Conservation (phyloP, 2,329 filamentous ascomycete genomes). For the Aspergillus floridensis region DNA sequence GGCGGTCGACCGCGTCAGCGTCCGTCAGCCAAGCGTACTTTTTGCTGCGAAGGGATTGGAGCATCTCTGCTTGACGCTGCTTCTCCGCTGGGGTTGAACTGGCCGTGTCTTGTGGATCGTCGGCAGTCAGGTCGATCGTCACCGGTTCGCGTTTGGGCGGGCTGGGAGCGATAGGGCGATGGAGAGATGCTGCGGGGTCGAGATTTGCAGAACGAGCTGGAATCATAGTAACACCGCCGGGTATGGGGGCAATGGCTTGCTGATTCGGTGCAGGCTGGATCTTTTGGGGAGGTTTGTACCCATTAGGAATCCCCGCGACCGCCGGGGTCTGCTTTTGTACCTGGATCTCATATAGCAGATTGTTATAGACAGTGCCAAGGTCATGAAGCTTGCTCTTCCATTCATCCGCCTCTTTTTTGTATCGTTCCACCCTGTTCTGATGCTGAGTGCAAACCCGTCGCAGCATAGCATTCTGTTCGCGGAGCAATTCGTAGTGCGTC, state of each 20-base stretch:
- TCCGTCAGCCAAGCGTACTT: constrained; percentile 31
- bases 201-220: background rate
- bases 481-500: constrained; percentile 19
- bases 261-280: background rate
- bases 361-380: constrained; percentile 25
- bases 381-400: constrained; percentile 25
- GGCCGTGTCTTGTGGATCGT: background rate
- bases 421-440: constrained; percentile 23
- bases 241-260: background rate
- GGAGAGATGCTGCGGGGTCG: background rate
- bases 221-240: background rate
- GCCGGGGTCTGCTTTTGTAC: constrained; percentile 17
- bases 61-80: constrained; percentile 18
- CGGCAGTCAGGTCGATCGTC: constrained; percentile 23
- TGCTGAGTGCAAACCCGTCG: constrained; percentile 26
- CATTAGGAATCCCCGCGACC: constrained; percentile 18
- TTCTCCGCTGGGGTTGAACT: constrained; percentile 4
- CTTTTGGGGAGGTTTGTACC: constrained; percentile 18
- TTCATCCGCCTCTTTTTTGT: constrained; percentile 26
- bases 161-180: background rate
- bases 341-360: constrained; percentile 25
- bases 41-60: constrained; percentile 29
- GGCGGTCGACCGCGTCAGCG: background rate
- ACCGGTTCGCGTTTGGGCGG: constrained; percentile 4
- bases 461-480: constrained; percentile 23